A percentile compares a stretch with the other conserved stretches of the same genome.
Evolutionary conservation across 1,284 basidiomycete genomes (phyloP).

Genomic region (Irpex lacteus): DNA sequence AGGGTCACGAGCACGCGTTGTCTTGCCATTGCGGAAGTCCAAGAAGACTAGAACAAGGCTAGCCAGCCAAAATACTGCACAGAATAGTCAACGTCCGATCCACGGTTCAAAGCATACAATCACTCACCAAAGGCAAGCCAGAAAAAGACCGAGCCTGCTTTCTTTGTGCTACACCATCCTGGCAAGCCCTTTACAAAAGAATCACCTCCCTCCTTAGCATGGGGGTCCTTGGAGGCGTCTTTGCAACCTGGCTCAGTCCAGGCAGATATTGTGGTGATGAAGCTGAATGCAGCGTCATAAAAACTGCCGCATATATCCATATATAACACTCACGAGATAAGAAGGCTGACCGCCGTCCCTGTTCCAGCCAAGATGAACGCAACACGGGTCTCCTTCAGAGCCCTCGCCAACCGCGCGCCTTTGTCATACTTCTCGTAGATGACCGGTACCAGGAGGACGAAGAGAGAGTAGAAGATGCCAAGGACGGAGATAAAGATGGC

Average conservation of each 20-base stretch:
- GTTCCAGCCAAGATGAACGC: conserved; percentile 74
- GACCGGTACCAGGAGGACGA: conserved; percentile 76
- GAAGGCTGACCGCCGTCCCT: conserved; percentile 62
- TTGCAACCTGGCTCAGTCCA: conserved; percentile 87
- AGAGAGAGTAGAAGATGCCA: conserved; percentile 67
- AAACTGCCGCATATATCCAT: conserved; percentile 1
- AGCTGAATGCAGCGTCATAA: conserved; percentile 40
- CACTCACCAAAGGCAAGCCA: conserved; percentile 74
- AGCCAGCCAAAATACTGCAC: conserved; percentile 64
- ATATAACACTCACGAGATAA: conserved; percentile 62
- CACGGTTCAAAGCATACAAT: background rate
- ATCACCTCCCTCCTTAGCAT: conserved; percentile 59
- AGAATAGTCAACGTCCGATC: conserved; percentile 8
- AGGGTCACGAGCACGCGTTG: conserved; percentile 58
- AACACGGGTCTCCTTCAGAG: conserved; percentile 77
- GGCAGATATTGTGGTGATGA: conserved; percentile 70
- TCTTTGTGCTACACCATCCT: conserved; percentile 88
- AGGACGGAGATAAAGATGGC: conserved; percentile 76
- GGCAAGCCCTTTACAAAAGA: conserved; percentile 65
- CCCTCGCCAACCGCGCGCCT: conserved; percentile 70
- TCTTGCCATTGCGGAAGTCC: conserved; percentile 73
- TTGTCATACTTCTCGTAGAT: conserved; percentile 86
- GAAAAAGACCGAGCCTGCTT: conserved; percentile 83
- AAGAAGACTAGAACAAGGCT: conserved; percentile 60
- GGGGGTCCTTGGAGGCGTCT: conserved; percentile 55